Conservation (phyloP, 2,329 filamentous ascomycete species). For the Aspergillus sp. region DNA sequence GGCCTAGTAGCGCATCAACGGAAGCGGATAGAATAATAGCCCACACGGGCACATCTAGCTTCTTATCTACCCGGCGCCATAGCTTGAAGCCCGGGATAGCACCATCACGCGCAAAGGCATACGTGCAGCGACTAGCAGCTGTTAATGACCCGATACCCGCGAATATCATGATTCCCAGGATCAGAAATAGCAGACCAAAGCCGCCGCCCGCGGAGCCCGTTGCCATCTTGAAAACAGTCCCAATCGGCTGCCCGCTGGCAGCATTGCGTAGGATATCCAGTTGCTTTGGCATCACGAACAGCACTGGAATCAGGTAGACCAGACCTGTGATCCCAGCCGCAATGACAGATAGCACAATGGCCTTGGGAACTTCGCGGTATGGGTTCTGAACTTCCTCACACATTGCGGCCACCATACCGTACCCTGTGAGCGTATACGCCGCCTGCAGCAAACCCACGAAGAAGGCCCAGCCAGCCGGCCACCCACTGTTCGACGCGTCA, state of each 20-base stretch:
- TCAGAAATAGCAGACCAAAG: conserved; percentile 72
- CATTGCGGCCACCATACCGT: conserved; percentile 71
- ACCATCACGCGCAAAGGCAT: conserved; percentile 73
- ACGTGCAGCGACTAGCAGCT: conserved; percentile 71
- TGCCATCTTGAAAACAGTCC: conserved; percentile 71
- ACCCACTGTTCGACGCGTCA: conserved; percentile 66
- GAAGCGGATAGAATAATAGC: conserved; percentile 67
- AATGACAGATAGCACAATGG: conserved; percentile 68
- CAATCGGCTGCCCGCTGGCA: conserved; percentile 73
- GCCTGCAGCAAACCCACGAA: conserved; percentile 70
- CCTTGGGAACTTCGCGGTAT: conserved; percentile 67
- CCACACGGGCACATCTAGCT: conserved; percentile 68
- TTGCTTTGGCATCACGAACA: conserved; percentile 70
- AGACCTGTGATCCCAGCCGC: conserved; percentile 66
- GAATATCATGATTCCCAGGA: conserved; percentile 75
- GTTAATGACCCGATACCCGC: conserved; percentile 74
- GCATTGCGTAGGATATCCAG: conserved; percentile 62
- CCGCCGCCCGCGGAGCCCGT: conserved; percentile 72
- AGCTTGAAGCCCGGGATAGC: conserved; percentile 69
- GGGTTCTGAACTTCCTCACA: conserved; percentile 72
- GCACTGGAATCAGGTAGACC: conserved; percentile 69
- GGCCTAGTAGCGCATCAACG: conserved; percentile 69
- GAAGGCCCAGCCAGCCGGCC: conserved; percentile 70
- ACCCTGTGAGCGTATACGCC: conserved; percentile 52
- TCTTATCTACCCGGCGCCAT: conserved; percentile 65